Conservation (phyloP, 768 basidiomycete species). For the Ephemerocybe angulata region DNA sequence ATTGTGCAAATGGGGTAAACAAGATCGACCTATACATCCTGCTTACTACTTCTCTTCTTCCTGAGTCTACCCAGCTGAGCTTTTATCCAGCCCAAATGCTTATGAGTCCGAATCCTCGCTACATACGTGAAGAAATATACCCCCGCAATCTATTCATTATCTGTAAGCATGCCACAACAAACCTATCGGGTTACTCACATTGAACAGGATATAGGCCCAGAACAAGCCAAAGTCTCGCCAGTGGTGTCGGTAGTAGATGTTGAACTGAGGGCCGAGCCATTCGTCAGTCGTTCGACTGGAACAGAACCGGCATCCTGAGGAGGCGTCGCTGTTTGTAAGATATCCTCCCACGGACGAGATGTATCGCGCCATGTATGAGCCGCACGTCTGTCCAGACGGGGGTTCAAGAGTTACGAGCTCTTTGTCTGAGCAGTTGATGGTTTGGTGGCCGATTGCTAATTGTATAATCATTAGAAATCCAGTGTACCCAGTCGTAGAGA, state of each 20-base stretch:
- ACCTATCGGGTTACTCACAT: conserved; percentile 40
- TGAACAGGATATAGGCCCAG: conserved; percentile 44
- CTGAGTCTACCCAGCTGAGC: too few species aligned
- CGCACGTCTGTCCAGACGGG: conserved; percentile 56
- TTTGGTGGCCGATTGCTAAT: conserved; percentile 46
- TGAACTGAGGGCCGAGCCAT: conserved; percentile 53
- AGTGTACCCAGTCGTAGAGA: conserved; percentile 23
- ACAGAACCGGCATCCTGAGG: conserved; percentile 53
- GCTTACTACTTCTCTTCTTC: too few species aligned
- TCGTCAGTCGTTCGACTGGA: conserved; percentile 48
- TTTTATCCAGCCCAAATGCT: too few species aligned
- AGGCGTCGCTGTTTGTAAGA: conserved; percentile 50
- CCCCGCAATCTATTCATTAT: too few species aligned
- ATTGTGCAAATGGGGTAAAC: too few species aligned
- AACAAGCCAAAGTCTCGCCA: conserved; percentile 55
- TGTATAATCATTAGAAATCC: conserved; percentile 23
- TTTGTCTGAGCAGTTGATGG: conserved; percentile 51
- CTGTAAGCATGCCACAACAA: too few species aligned
- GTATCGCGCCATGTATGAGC: conserved; percentile 46
- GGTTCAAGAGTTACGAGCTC: conserved; percentile 64
- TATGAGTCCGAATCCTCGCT: background rate
- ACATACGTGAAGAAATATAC: background rate
- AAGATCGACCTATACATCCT: too few species aligned
- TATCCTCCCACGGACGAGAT: conserved; percentile 55
- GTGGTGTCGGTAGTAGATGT: conserved; percentile 51